Base-by-base conservation (phyloP, 345 rosid species). In the Laguncularia racemosa region DNA sequence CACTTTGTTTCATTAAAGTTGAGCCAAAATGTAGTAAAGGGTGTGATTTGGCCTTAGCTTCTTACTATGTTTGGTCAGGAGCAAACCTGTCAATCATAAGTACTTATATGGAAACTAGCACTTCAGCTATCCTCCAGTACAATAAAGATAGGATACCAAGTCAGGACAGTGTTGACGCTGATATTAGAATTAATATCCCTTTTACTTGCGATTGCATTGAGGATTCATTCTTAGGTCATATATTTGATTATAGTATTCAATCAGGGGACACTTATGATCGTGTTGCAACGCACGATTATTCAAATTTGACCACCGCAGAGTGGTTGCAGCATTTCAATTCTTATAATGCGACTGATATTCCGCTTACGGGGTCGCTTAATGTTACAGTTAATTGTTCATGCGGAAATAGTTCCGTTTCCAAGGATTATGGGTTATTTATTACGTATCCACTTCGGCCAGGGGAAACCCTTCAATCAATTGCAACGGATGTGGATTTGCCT, bases 331-430 rank as follows among this genome's bases (percentile, higher is more conserved):
- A 13, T 15, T 59, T 58, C 28, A 89, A 89, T 48, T 0, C 2
- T 17, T 82, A 71, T 60, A 53, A 58, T 11, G 46, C 58, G 11
- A 44, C 0, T 7, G 66, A 44, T 4, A 84, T 89, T 26, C 96
- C 89, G 11, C 66, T 16, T 14, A 2, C 46, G 15, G 76, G 71
- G 13, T 54, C 28, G 52, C 61, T 89, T 16, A 69, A 77, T 15
- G 96, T 89, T 15, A 71, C 70, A 5, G 95, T 89, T 52, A 89
- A 81, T 47, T 89, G 95, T 53, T 86, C 91, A 20, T 86, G 96
- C 52, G 96, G 95, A 20, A 48, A 80, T 33, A 64, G 67, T 21
- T 13, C 13, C 0, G 71, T 86, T 46, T 82, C 89, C 0, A 72
- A 71, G 63, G 74, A 72, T 0, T 86, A 77, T 49, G 91, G 95